Conservation (phyloP, 1,284 basidiomycete genomes). For the Fomitopsis palustris region DNA sequence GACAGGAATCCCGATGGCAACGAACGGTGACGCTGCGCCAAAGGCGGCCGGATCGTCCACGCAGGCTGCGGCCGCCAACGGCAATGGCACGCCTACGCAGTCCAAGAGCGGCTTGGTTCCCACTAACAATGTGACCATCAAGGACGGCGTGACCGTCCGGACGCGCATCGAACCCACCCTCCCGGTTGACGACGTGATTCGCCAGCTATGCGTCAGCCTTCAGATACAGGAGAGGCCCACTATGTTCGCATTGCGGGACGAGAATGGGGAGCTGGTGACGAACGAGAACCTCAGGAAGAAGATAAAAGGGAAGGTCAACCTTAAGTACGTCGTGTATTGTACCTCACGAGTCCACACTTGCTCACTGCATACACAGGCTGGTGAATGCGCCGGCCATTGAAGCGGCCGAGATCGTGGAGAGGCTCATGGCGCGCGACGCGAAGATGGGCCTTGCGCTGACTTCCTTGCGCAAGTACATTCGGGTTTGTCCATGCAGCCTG, state of each 20-base stretch:
- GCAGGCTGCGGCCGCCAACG: constrained; percentile 22
- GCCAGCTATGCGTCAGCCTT: constrained; percentile 76
- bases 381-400: constrained; percentile 81
- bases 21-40: constrained; percentile 14
- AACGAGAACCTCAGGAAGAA: constrained; percentile 84
- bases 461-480: constrained; percentile 82
- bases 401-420: constrained; percentile 76
- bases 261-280: constrained; percentile 86
- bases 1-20: constrained; percentile 2
- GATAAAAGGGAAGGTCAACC: constrained; percentile 73
- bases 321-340: constrained; percentile 60
- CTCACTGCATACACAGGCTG: constrained; percentile 43
- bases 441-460: constrained; percentile 70
- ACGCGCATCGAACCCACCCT: constrained; percentile 79
- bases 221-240: constrained; percentile 81
- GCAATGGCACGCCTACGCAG: constrained; percentile 36
- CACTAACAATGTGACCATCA: constrained; percentile 77
- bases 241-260: constrained; percentile 84
- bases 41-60: constrained; percentile 9
- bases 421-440: constrained; percentile 62
- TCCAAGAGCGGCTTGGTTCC: constrained; percentile 53
- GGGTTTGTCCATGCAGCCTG: constrained; percentile 38
- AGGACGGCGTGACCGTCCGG: constrained; percentile 68
- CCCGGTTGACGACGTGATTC: constrained; percentile 76
- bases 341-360: not conserved